phyloP scores from a whole-genome alignment of 306 rosid genomes.

The Cucurbita maxima region DNA sequence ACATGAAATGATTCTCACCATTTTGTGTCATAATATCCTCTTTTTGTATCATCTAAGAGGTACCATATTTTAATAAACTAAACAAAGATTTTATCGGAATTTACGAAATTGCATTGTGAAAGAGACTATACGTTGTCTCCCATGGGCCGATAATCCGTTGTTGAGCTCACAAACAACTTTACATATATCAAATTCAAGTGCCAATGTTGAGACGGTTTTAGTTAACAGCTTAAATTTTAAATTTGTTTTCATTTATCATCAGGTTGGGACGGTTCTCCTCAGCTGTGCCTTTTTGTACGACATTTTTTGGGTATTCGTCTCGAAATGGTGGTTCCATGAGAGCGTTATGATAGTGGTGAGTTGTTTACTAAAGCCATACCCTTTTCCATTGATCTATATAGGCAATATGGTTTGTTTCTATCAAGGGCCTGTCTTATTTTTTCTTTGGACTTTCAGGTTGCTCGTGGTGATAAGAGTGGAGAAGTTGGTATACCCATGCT shows the following conservation, averaged over 20 bases:
- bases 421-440: not conserved
- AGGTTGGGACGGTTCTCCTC: conserved; percentile 99
- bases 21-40: no score
- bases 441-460: conserved; percentile 42
- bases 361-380: conserved; percentile 1
- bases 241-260: conserved; percentile 22
- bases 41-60: not conserved
- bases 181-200: not conserved
- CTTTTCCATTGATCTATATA: not conserved
- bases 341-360: conserved; percentile 99
- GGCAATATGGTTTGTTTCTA: not conserved
- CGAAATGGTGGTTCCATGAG: conserved; percentile 94
- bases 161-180: not conserved
- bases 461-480: conserved; percentile 95
- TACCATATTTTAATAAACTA: not conserved
- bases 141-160: not conserved
- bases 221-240: not conserved
- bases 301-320: conserved; percentile 95
- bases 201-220: not conserved
- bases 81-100: not conserved
- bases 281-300: conserved; percentile 89
- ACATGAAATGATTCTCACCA: not conserved
- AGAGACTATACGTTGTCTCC: not conserved
- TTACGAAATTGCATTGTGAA: not conserved
- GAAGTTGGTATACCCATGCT: conserved; percentile 99